Evolutionary conservation across 768 basidiomycete species (phyloP), one percentile per base, ranked within the genome.

Genomic region (Harrya chromipes): DNA sequence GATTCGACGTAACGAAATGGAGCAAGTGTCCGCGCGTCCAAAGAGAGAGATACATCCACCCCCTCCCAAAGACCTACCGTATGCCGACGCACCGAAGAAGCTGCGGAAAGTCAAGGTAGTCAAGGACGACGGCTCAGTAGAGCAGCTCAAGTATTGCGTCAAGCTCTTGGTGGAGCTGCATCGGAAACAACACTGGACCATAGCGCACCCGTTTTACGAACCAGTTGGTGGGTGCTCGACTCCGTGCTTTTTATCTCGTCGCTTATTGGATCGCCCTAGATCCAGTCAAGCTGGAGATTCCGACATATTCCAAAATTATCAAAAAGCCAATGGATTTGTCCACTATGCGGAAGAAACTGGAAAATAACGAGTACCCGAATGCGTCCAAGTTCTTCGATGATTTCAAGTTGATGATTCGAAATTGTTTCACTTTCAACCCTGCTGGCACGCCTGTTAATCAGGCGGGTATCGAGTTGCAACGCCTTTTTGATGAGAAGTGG

Each of bases 1-100:
- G 49, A 89, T 93, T 57, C 81, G 92, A 47, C 88, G 92, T 40
- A 86, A 84, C 21, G 90, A 91, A 6, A 67, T 67, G 13, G 76
- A 78, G 24, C 65, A 68, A 50, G 74, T 70, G 20, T 65, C 77
- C 21, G 79, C 80, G 20, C 84, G 97, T n/a, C 95, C 95, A 2
- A 98, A 97, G 72, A 90, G 97, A 46, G 97, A 99, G 68, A 94
- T 97, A 24, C 95, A 97, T 63, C 91, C 95, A 4, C 95, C 94
- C 11, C 87, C 92, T 19, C 84, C 93, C 0, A 94, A 93, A 69
- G 95, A 97, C 60, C 69, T 94, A 10, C 80, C 86, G 0, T 97
- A 95, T 64, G 81, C 81, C 12, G 90, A 91, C 64, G 76, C 64
- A 3, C 84, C 88, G 26, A 86, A 84, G 72, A 85, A 85, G 66